A percentile compares a stretch with the other conserved stretches of the same genome.
Evolutionary conservation across 2,329 filamentous ascomycete genomes (phyloP).

Genomic region (Sphaerulina populicola): DNA sequence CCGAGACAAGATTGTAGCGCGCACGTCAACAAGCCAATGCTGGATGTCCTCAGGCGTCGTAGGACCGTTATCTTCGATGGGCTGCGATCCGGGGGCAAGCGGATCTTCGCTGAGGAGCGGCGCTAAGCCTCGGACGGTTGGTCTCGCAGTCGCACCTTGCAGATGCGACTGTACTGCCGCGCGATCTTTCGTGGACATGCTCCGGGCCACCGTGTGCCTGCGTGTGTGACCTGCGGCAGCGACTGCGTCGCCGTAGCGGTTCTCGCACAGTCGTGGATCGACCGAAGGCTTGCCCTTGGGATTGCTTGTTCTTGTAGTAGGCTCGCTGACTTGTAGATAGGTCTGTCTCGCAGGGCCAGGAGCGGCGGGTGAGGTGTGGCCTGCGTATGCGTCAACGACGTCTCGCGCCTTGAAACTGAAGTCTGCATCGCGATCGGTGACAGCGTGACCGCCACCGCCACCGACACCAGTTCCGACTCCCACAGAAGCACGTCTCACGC

Average conservation of each 20-base stretch:
- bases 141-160: not conserved
- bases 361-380: not conserved
- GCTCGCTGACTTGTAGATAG: not conserved
- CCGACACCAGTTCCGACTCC: not conserved
- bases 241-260: not conserved
- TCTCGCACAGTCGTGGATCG: not conserved
- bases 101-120: not conserved
- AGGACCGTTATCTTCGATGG: not conserved
- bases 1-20: not conserved
- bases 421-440: not conserved
- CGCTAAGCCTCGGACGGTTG: not conserved
- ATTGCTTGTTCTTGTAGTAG: not conserved
- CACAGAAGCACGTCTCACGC: not conserved
- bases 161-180: not conserved
- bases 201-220: not conserved
- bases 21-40: not conserved
- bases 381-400: not conserved
- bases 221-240: no score
- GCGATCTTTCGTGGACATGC: not conserved
- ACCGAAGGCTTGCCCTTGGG: not conserved
- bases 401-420: not conserved
- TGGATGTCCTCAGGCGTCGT: not conserved
- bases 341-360: not conserved
- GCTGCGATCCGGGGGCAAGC: not conserved
- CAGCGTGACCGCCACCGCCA: not conserved